Percentiles rank a stretch among this genome's conserved stretches.
phyloP scores from a whole-genome alignment of 1,284 basidiomycete genomes.

The Sphagnurus paluster region DNA sequence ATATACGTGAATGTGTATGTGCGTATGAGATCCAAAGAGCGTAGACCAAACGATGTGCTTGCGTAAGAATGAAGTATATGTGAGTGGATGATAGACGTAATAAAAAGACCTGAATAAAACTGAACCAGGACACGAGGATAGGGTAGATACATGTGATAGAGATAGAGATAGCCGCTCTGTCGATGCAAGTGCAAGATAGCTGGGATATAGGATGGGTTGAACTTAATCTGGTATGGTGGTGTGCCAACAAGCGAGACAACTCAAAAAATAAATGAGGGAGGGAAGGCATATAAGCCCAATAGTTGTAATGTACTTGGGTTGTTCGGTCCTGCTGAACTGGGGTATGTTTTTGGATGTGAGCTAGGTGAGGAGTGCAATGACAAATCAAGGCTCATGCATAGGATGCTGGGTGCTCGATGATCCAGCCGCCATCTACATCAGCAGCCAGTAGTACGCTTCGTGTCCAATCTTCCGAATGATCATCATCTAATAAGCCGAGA shows the following conservation, averaged over 20 bases:
- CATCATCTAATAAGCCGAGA: slow-evolving; percentile 42
- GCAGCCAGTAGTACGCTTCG: slow-evolving; percentile 58
- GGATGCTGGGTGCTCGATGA: slow-evolving; percentile 4
- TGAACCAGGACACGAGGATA: neutral
- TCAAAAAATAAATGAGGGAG: neutral
- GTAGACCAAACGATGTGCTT: slow-evolving; percentile 5
- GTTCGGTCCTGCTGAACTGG: slow-evolving; percentile 4
- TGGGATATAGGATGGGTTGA: neutral
- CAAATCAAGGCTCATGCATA: neutral
- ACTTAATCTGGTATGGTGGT: neutral
- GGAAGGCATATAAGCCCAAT: slow-evolving; percentile 4
- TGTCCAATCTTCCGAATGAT: slow-evolving; percentile 55
- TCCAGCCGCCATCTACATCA: slow-evolving; percentile 33
- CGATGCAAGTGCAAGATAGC: slow-evolving; percentile 3
- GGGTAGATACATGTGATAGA: slow-evolving; percentile 10
- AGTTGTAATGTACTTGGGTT: neutral
- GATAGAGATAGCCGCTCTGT: slow-evolving; percentile 5
- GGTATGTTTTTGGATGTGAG: neutral
- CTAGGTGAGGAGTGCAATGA: neutral
- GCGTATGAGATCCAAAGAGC: slow-evolving; percentile 7
- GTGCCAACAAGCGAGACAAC: neutral
- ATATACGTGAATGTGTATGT: slow-evolving; percentile 2
- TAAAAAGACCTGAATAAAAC: neutral
- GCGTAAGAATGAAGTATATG: neutral
- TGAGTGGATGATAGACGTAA: slow-evolving; percentile 1